Conservation (phyloP, 140 eudicot species). For the Bidens hawaiensis region DNA sequence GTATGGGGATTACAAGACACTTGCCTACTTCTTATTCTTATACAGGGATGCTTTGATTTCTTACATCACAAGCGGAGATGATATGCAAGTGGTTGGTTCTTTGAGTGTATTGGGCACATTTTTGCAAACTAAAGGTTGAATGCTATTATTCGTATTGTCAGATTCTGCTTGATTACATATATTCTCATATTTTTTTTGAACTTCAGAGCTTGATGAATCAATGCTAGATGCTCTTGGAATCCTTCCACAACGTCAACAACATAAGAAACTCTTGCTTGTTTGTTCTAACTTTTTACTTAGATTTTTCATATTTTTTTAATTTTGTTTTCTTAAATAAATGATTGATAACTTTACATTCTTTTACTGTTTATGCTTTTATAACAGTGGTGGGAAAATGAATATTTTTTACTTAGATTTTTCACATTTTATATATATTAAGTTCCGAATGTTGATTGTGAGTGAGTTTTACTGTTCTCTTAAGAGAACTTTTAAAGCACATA, state of each 20-base stretch:
- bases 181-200: constrained; percentile 10
- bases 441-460: no score
- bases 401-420: no score
- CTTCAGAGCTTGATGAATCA: constrained; percentile 90
- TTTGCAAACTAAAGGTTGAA: constrained; percentile 87
- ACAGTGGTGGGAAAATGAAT: background rate
- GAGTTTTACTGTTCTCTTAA: no score
- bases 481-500: no score
- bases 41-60: constrained; percentile 85
- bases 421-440: no score
- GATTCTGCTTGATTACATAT: background rate
- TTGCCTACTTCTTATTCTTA: constrained; percentile 13
- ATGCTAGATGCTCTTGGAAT: constrained; percentile 96
- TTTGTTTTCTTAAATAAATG: constrained; percentile 1
- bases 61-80: constrained; percentile 68
- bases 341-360: constrained; percentile 10
- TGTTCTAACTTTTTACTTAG: constrained; percentile 20
- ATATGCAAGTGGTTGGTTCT: constrained; percentile 82
- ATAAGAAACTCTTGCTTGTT: constrained; percentile 88
- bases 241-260: constrained; percentile 96
- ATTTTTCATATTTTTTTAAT: constrained; percentile 1
- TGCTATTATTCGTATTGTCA: constrained; percentile 6
- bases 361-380: constrained; percentile 15
- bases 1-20: background rate
- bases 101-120: constrained; percentile 77